Percentiles rank a stretch among this genome's conserved stretches.
phyloP scores from a whole-genome alignment of 176 grass and related monocot genomes.

The Urochloa ruziziensis region DNA sequence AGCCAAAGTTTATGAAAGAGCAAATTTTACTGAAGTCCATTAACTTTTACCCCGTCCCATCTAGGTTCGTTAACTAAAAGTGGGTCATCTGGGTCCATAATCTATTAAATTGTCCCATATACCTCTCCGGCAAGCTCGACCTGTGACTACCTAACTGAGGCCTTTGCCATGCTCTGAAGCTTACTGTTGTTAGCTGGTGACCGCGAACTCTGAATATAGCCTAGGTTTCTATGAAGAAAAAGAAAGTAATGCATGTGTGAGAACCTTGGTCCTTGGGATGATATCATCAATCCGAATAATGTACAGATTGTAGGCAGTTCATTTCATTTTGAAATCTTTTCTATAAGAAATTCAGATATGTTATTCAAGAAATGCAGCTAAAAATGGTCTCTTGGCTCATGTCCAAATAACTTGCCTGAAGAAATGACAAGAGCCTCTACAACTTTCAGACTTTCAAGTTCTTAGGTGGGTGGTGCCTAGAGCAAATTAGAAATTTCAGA shows the following conservation, averaged over 20 bases:
- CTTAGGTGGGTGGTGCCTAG: no score
- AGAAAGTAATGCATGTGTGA: not conserved
- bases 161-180: not conserved
- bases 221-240: not conserved
- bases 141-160: conserved; percentile 28
- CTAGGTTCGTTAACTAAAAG: no score
- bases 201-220: not conserved
- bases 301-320: not conserved
- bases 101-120: no score
- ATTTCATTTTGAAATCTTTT: not conserved
- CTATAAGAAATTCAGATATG: not conserved
- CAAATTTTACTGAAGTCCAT: no score
- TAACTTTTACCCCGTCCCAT: no score
- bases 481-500: no score
- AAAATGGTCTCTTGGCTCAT: no score
- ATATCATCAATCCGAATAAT: not conserved
- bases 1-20: no score
- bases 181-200: not conserved
- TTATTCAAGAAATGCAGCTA: no score
- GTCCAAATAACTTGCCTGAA: not conserved
- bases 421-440: not conserved
- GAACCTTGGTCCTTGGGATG: not conserved
- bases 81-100: no score
- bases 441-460: no score
- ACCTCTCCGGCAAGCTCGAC: no score